phyloP scores from a whole-genome alignment of 805 yeast genomes.

The Maudiozyma pseudohumilis region DNA sequence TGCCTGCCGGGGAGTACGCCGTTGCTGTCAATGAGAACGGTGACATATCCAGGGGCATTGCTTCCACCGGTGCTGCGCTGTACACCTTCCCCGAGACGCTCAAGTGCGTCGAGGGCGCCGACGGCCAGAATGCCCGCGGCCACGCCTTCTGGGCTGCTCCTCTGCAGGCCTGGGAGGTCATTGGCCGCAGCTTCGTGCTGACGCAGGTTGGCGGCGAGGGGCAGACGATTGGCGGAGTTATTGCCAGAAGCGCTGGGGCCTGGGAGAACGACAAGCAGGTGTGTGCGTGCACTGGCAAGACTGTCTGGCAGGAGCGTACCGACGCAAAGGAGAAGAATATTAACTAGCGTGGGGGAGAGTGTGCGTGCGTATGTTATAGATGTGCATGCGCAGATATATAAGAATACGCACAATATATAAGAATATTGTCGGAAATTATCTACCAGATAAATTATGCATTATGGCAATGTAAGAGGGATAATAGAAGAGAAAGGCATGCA shows the following conservation, averaged over 20 bases:
- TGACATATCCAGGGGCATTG: constrained; percentile 63
- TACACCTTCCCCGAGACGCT: constrained; percentile 27
- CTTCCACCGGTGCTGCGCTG: constrained; percentile 49
- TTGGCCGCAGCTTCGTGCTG: constrained; percentile 51
- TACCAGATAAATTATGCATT: too few species aligned
- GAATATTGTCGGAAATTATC: too few species aligned
- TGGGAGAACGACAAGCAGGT: constrained; percentile 94
- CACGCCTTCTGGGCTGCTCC: constrained; percentile 37
- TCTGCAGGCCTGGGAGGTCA: constrained; percentile 46
- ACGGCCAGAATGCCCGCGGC: constrained; percentile 17
- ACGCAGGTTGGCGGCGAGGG: constrained; percentile 11
- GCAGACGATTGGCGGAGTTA: constrained; percentile 62
- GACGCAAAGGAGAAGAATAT: constrained; percentile 46
- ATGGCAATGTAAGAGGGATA: too few species aligned
- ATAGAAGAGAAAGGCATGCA: too few species aligned
- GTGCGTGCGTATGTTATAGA: too few species aligned
- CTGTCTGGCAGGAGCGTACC: constrained; percentile 87
- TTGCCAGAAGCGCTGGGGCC: constrained; percentile 92
- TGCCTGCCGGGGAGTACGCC: constrained; percentile 47
- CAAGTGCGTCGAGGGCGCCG: neutral
- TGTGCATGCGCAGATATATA: too few species aligned
- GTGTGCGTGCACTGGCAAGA: constrained; percentile 90
- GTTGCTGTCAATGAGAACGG: constrained; percentile 66
- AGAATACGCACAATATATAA: too few species aligned
- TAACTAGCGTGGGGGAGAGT: too few species aligned